Conservation (phyloP, 2,329 filamentous ascomycete species). For the Fusarium abutilonis region DNA sequence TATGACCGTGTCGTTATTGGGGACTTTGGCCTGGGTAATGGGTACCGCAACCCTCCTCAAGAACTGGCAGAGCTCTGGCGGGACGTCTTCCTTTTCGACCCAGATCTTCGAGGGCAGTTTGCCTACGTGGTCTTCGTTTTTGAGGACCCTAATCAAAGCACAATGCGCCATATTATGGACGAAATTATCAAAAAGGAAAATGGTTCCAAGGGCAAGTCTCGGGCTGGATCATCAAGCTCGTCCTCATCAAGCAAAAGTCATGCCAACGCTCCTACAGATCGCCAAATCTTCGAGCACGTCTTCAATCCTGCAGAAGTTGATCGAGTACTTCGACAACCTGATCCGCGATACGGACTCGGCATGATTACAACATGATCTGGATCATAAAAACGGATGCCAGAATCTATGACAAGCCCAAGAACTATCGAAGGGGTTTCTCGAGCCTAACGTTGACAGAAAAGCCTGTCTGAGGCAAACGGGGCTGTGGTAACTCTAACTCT, state of each 20-base stretch:
- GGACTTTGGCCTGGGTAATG: slow-evolving; percentile 72
- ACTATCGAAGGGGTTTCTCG: slow-evolving; percentile 11
- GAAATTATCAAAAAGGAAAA: slow-evolving; percentile 64
- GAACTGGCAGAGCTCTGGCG: slow-evolving; percentile 74
- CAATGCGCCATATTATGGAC: slow-evolving; percentile 62
- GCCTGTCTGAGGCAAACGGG: slow-evolving; percentile 18
- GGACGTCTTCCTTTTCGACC: slow-evolving; percentile 70
- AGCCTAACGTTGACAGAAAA: slow-evolving; percentile 18
- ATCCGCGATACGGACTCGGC: slow-evolving; percentile 64
- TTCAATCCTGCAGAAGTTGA: slow-evolving; percentile 63
- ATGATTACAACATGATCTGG: slow-evolving; percentile 58
- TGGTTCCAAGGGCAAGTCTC: slow-evolving; percentile 50
- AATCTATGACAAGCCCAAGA: slow-evolving; percentile 5
- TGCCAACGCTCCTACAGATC: slow-evolving; percentile 54
- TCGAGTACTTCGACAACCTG: slow-evolving; percentile 60
- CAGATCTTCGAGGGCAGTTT: slow-evolving; percentile 70
- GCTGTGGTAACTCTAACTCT: slow-evolving; percentile 21
- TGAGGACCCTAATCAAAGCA: slow-evolving; percentile 65
- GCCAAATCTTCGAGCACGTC: slow-evolving; percentile 63
- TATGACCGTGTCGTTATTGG: slow-evolving; percentile 69
- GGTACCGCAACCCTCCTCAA: slow-evolving; percentile 70
- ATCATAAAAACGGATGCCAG: slow-evolving; percentile 14
- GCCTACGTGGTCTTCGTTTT: slow-evolving; percentile 71
- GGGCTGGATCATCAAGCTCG: slow-evolving; percentile 43
- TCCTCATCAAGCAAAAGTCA: slow-evolving; percentile 46